Evolutionary conservation across 2,329 filamentous ascomycete genomes (phyloP).

Genomic region (Fusarium hostae): DNA sequence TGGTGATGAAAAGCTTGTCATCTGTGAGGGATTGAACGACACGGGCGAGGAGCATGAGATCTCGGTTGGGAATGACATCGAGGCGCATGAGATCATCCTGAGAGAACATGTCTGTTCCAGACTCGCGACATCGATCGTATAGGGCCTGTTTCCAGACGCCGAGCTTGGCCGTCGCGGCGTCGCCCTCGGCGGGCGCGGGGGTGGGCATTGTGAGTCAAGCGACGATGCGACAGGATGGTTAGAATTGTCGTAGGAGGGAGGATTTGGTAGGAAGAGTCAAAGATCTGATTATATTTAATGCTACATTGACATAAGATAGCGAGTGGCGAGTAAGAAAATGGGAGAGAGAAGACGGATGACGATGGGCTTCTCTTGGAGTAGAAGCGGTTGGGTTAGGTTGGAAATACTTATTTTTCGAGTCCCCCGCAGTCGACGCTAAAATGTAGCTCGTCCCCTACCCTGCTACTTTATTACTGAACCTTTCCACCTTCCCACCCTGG

Average conservation of each 20-base stretch:
- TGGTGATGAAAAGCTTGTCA: slow-evolving; percentile 67
- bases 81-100: slow-evolving; percentile 69
- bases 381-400: slow-evolving; percentile 17
- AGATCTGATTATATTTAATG: slow-evolving; percentile 18
- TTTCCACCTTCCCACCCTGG: background rate
- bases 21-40: slow-evolving; percentile 68
- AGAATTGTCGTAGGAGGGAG: background rate
- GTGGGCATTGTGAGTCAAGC: slow-evolving; percentile 47
- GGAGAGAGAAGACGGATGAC: slow-evolving; percentile 6
- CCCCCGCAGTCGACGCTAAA: slow-evolving; percentile 38
- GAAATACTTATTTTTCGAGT: slow-evolving; percentile 45
- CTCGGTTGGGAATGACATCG: slow-evolving; percentile 66
- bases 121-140: slow-evolving; percentile 65
- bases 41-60: slow-evolving; percentile 64
- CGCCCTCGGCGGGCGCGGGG: slow-evolving; percentile 44
- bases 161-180: slow-evolving; percentile 56
- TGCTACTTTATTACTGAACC: slow-evolving; percentile 22
- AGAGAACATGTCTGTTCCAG: slow-evolving; percentile 63
- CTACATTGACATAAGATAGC: slow-evolving; percentile 44
- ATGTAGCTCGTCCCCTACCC: slow-evolving; percentile 38
- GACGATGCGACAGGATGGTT: background rate
- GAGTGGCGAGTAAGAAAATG: slow-evolving; percentile 1
- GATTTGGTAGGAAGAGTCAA: background rate
- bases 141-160: slow-evolving; percentile 65
- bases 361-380: slow-evolving; percentile 14